Evolutionary conservation across 2,329 filamentous ascomycete genomes (phyloP).

Genomic region (Aspergillus sclerotialis): DNA sequence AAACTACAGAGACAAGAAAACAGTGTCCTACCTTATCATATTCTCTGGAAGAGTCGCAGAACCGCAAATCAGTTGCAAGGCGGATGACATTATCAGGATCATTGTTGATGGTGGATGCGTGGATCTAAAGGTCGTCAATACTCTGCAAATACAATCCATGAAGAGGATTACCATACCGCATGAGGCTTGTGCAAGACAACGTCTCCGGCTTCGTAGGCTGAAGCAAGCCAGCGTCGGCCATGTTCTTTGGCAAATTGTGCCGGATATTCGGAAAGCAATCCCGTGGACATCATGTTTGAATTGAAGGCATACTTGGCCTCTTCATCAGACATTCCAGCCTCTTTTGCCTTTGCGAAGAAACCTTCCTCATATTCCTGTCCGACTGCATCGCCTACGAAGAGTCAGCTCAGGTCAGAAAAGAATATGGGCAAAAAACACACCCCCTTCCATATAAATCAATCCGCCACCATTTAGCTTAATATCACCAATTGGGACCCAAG

Average conservation of each 20-base stretch:
- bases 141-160: neutral
- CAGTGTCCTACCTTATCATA: constrained; percentile 40
- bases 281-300: constrained; percentile 52
- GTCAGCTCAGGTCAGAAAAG: constrained; percentile 1
- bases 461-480: constrained; percentile 50
- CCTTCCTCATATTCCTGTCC: constrained; percentile 44
- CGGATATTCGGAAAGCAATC: constrained; percentile 47
- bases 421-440: constrained; percentile 4
- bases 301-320: constrained; percentile 50
- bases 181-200: constrained; percentile 39
- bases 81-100: constrained; percentile 47
- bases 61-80: constrained; percentile 51
- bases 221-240: constrained; percentile 45
- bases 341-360: constrained; percentile 37
- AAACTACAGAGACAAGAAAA: neutral
- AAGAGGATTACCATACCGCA: constrained; percentile 18
- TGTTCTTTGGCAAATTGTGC: constrained; percentile 38
- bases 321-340: constrained; percentile 45
- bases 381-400: constrained; percentile 32
- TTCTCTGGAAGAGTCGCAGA: constrained; percentile 45
- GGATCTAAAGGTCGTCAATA: constrained; percentile 37
- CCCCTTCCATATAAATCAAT: constrained; percentile 52
- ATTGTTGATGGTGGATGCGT: constrained; percentile 51
- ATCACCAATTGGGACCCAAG: constrained; percentile 53
- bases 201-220: constrained; percentile 49